Conservation (phyloP, 2,329 filamentous ascomycete species). For the Penicillium sp. region DNA sequence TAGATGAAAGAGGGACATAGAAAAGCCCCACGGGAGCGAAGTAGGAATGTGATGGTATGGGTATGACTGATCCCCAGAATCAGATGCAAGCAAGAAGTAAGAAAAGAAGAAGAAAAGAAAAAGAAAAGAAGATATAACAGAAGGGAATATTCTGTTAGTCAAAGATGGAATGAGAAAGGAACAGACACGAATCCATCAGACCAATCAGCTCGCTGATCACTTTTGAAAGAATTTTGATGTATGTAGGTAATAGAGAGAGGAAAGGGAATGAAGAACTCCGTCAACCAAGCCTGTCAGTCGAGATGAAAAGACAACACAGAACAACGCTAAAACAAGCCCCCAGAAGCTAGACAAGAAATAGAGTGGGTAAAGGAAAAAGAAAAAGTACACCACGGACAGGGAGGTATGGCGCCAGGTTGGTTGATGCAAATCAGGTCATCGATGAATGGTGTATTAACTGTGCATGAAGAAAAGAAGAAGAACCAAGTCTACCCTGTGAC, state of each 20-base stretch:
- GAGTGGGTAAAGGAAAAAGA: constrained; percentile 1
- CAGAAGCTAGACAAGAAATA: constrained; percentile 15
- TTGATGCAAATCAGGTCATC: constrained; percentile 20
- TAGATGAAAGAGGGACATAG: constrained; percentile 19
- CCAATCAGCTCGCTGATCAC: constrained; percentile 24
- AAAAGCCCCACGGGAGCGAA: constrained; percentile 8
- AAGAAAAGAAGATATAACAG: constrained; percentile 8
- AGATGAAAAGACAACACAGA: constrained; percentile 18
- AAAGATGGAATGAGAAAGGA: constrained; percentile 6
- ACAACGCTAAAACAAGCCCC: constrained; percentile 32
- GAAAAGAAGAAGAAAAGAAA: constrained; percentile 7
- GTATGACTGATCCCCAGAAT: constrained; percentile 27
- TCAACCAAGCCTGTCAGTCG: constrained; percentile 30
- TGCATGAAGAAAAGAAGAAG: constrained; percentile 18
- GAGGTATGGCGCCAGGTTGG: constrained; percentile 16
- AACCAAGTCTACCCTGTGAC: constrained; percentile 34
- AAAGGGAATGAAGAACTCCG: constrained; percentile 26
- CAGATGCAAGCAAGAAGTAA: constrained; percentile 24
- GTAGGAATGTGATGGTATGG: constrained; percentile 17
- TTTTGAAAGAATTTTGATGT: constrained; percentile 26
- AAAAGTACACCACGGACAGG: constrained; percentile 16
- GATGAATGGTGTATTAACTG: constrained; percentile 17
- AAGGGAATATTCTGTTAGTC: not conserved
- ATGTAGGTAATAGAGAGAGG: constrained; percentile 18
- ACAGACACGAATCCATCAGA: constrained; percentile 17